phyloP scores from a whole-genome alignment of 768 basidiomycete genomes.

The Russula abietina region DNA sequence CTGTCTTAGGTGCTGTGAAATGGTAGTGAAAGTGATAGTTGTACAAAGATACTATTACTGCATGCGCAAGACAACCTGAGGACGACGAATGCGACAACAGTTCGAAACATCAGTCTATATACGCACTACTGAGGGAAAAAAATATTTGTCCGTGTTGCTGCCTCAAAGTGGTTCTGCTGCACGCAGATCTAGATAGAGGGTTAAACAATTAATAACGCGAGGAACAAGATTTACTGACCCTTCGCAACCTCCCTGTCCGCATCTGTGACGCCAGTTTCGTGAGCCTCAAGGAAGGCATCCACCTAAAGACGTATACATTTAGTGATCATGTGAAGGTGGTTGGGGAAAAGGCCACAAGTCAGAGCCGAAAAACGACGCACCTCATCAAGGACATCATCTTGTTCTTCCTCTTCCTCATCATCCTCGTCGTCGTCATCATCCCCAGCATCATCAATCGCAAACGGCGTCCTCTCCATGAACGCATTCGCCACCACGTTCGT shows the following conservation, averaged over 20 bases:
- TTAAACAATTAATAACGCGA: neutral
- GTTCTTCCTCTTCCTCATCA: slow-evolving; percentile 51
- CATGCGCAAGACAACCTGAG: neutral
- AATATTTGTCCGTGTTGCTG: neutral
- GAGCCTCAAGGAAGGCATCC: slow-evolving; percentile 91
- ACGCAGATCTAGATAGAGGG: slow-evolving; percentile 8
- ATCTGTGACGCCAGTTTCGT: slow-evolving; percentile 79
- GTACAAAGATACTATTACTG: slow-evolving; percentile 21
- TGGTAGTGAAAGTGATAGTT: neutral
- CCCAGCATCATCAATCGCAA: slow-evolving; percentile 93
- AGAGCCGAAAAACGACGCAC: slow-evolving; percentile 36
- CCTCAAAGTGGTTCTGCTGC: slow-evolving; percentile 11
- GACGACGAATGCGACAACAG: slow-evolving; percentile 5
- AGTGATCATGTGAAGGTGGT: neutral
- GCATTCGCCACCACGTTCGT: slow-evolving; percentile 64
- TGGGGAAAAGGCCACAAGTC: neutral
- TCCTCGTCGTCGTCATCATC: slow-evolving; percentile 61
- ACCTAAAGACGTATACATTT: slow-evolving; percentile 41
- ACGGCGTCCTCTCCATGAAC: slow-evolving; percentile 86
- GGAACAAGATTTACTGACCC: slow-evolving; percentile 40
- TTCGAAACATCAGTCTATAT: slow-evolving; percentile 10
- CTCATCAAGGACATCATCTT: slow-evolving; percentile 86
- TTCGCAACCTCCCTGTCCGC: slow-evolving; percentile 73
- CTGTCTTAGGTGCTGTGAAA: slow-evolving; percentile 13
- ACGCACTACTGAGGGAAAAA: neutral